Evolutionary conservation across 768 basidiomycete genomes (phyloP).

Genomic region (Mrakia hoshinonis): DNA sequence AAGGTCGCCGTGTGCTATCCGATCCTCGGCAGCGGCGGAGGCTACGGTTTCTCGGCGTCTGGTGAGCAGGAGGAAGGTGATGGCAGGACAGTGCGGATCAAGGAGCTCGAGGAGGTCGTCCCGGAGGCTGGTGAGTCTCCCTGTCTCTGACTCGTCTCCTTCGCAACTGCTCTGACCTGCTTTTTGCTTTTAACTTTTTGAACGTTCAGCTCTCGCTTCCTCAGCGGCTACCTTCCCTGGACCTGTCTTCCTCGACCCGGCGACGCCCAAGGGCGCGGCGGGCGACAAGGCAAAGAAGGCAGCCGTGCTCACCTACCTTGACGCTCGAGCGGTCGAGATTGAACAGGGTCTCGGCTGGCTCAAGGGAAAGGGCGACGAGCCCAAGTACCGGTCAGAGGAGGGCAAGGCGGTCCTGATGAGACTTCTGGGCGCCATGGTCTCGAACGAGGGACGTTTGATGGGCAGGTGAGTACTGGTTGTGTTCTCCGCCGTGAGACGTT

Average conservation of each 20-base stretch:
- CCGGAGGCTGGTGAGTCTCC: slow-evolving; percentile 15
- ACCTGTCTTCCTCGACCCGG: slow-evolving; percentile 22
- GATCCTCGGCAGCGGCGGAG: not conserved
- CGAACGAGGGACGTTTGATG: slow-evolving; percentile 76
- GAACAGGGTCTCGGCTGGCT: slow-evolving; percentile 62
- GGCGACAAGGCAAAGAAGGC: slow-evolving; percentile 65
- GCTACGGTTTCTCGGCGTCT: not conserved
- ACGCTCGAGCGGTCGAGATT: slow-evolving; percentile 65
- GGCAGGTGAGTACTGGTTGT: slow-evolving; percentile 86
- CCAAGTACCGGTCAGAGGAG: slow-evolving; percentile 56
- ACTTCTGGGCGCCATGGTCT: slow-evolving; percentile 68
- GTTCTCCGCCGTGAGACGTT: not conserved
- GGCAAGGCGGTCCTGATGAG: slow-evolving; percentile 66
- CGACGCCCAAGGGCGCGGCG: slow-evolving; percentile 4
- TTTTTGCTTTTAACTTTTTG: not conserved
- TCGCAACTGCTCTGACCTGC: not conserved
- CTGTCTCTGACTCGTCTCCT: not conserved
- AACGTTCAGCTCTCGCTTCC: not conserved
- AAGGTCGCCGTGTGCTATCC: slow-evolving; percentile 21
- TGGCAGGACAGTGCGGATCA: slow-evolving; percentile 15
- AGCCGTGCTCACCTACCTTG: slow-evolving; percentile 65
- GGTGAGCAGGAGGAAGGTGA: slow-evolving; percentile 9
- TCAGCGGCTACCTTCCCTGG: slow-evolving; percentile 20
- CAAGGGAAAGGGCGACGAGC: slow-evolving; percentile 46
- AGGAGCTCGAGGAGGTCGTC: slow-evolving; percentile 10